A percentile compares a stretch with the other conserved stretches of the same genome.
Conservation (phyloP, 164 flowering plant genomes). For the Kalanchoe fedtschenkoi region DNA sequence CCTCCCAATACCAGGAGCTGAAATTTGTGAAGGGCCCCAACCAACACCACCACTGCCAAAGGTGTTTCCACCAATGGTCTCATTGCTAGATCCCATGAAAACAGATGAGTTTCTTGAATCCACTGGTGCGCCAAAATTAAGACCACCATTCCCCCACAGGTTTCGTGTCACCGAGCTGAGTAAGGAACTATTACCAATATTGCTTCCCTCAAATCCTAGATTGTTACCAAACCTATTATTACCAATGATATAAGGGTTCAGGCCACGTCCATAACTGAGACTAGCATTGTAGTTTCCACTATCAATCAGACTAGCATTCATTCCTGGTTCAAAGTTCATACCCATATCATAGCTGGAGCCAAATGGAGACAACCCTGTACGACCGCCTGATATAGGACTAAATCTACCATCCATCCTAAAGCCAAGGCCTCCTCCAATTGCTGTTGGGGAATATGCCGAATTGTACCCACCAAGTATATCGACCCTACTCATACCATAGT, state of each 20-base stretch:
- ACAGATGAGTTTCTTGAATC: slow-evolving; percentile 36
- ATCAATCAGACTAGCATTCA: slow-evolving; percentile 23
- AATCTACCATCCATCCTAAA: slow-evolving; percentile 39
- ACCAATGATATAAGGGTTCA: slow-evolving; percentile 33
- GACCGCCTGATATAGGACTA: slow-evolving; percentile 30
- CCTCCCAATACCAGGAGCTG: slow-evolving; percentile 38
- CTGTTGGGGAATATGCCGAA: slow-evolving; percentile 30
- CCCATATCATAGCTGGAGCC: slow-evolving; percentile 39
- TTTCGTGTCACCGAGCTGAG: slow-evolving; percentile 48
- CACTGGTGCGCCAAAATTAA: slow-evolving; percentile 27
- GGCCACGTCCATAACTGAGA: slow-evolving; percentile 30
- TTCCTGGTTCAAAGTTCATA: slow-evolving; percentile 31
- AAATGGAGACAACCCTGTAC: slow-evolving; percentile 36
- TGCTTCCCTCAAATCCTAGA: slow-evolving; percentile 47
- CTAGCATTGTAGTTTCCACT: slow-evolving; percentile 23
- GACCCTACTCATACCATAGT: slow-evolving; percentile 35
- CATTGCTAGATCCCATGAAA: slow-evolving; percentile 46
- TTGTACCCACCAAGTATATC: slow-evolving; percentile 32
- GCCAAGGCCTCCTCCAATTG: slow-evolving; percentile 24
- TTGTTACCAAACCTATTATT: slow-evolving; percentile 39
- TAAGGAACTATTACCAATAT: slow-evolving; percentile 48
- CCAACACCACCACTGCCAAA: slow-evolving; percentile 30
- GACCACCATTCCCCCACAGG: slow-evolving; percentile 71
- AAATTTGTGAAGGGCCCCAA: slow-evolving; percentile 47
- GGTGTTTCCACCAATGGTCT: slow-evolving; percentile 33